Evolutionary conservation across 805 yeast species (phyloP), one percentile per base, ranked within the genome.

Genomic region (Pichia exigua): DNA sequence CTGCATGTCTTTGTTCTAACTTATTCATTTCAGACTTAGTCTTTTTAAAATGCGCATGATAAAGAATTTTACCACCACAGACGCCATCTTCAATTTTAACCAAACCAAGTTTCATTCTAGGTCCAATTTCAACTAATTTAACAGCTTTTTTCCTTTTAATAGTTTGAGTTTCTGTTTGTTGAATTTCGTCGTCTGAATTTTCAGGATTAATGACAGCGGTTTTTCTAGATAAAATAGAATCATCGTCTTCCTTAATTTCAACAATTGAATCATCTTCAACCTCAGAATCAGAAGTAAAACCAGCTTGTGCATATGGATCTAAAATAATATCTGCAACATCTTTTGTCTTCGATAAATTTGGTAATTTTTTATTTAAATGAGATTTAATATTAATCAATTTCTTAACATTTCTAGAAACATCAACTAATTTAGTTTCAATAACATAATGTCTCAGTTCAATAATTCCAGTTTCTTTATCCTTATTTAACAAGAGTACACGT

Each of bases 71-170:
- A 48, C 97, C 96, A 0, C 83, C 73, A 53, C 97, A 92, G 22
- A 87, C 78, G 18, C 94, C 96, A 63, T 92, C 98, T 69, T 92
- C 97, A 49, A 94, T 87, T 71, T 94, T 94, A 47, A 85, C 72
- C 52, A 94, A 72, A 48, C 81, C 73, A 67, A 94, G 72, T 59
- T 79, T 81, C 67, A 94, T 69, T 58, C 99, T 77, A 39, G 99
- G 99, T 0, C 99, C 99, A 46, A 92, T 72, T 67, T 94, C 99
- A 1, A 92, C 87, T 47, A 94, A 74, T 65, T 89, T 91, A 59
- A 94, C 87, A 1, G 99, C 98, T 61, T 87, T 81, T 68, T 89
- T 90, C 48, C 78, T 69, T 39, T 65, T 65, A 3, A 41, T 44
- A 11, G 28, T 35, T 3, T 53, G 59, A n/a, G 59, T 55, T 20